Evolutionary conservation across 2,329 filamentous ascomycete species (phyloP), one percentile per base, ranked within the genome.

Genomic region (Neobulgaria alba): DNA sequence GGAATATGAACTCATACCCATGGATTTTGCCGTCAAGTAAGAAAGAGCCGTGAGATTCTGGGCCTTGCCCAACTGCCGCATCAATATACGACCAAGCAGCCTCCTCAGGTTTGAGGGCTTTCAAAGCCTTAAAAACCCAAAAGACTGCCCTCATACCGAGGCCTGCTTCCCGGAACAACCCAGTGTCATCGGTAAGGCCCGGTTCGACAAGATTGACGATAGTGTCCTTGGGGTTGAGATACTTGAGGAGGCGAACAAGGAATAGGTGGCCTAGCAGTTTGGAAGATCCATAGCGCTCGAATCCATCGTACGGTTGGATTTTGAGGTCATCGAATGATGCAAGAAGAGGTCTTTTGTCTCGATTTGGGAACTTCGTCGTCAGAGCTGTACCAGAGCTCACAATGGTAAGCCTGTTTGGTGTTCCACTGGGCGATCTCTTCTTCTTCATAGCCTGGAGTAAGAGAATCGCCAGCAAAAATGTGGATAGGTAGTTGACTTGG

Each of bases 21-120:
- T 50, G 47, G 14, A 72, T 63, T 5, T 65, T 54, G 62, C 67
- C 72, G 35, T 66, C 65, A 61, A 67, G 69, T 1, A 73, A 30
- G 43, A 68, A 73, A 33, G 64, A 68, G 0, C 70, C 71, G 49
- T 76, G 72, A 0, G 67, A 67, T 50, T 73, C 68, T 32, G 61
- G 62, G 0, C 70, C 71, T 39, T 73, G 63, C 0, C 60, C 57
- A 1, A 67, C 57, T 0, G 55, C 57, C 0, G 70, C 70, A 50
- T 75, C 66, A 1, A 73, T 41, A 48, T 68, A 72, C 0, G 63
- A 67, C 33, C 62, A 65, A 1, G 68, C 69, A 4, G 66, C 72
- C 4, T 63, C 60, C 4, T 58, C 53, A 10, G 61, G 23, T 3
- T 49, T 58, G 15, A 65, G 56, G 0, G 51, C 65, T 4, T 62